A percentile compares a stretch with the other conserved stretches of the same genome.
Evolutionary conservation across 768 basidiomycete genomes (phyloP).

Genomic region (Xerocomus spinulosus): DNA sequence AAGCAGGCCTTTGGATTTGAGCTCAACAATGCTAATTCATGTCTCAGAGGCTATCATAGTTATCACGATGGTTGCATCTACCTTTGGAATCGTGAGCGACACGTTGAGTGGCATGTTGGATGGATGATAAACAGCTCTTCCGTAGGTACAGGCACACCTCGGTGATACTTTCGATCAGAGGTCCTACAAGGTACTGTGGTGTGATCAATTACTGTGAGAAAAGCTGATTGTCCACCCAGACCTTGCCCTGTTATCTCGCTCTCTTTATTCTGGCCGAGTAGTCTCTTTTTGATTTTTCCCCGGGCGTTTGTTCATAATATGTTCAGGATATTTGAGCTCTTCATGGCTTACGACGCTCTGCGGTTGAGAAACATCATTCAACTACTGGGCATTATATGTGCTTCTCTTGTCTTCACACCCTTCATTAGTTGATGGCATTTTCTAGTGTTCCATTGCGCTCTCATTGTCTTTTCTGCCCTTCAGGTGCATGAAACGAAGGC

Average conservation of each 20-base stretch:
- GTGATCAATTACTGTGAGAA: neutral
- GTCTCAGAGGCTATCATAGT: conserved; percentile 68
- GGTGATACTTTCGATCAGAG: conserved; percentile 14
- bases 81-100: conserved; percentile 56
- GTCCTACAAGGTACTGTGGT: conserved; percentile 48
- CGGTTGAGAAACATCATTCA: conserved; percentile 75
- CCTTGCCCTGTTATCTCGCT: conserved; percentile 79
- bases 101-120: neutral
- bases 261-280: conserved; percentile 82
- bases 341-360: conserved; percentile 82
- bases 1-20: neutral
- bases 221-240: conserved; percentile 38
- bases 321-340: conserved; percentile 69
- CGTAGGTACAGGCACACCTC: conserved; percentile 44
- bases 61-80: conserved; percentile 67
- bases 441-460: conserved; percentile 64
- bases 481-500: conserved; percentile 72
- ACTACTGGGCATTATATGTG: conserved; percentile 67
- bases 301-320: conserved; percentile 1
- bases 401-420: conserved; percentile 16
- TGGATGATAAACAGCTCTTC: conserved; percentile 4
- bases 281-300: conserved; percentile 17
- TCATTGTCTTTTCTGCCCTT: conserved; percentile 68
- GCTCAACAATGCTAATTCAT: neutral
- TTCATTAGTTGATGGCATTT: conserved; percentile 3